These are phyloP conservation scores for Chlamydomonas eustigma DNA, from an alignment of 139 green algal genomes.

Conservation along the genomic window DNA sequence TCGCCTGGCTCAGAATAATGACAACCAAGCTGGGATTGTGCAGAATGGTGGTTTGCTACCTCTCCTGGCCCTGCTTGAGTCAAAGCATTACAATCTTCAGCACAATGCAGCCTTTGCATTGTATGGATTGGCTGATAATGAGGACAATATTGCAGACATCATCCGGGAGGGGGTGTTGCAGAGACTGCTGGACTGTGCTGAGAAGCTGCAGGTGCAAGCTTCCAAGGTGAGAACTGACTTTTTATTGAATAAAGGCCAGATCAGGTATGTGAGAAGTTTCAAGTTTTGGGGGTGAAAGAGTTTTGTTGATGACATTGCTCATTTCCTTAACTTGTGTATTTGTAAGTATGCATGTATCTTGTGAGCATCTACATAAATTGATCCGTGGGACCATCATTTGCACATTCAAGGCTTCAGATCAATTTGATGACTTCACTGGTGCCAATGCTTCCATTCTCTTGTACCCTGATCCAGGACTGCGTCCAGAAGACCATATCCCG, in stretches of 20 bases:
- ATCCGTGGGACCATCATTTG: too few species aligned
- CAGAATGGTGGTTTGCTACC: conserved; percentile 75
- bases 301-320: too few species aligned
- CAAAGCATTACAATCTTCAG: conserved; percentile 71
- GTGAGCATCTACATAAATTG: too few species aligned
- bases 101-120: conserved; percentile 56
- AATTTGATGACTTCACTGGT: too few species aligned
- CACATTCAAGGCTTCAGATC: too few species aligned
- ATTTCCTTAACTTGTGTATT: too few species aligned
- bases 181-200: conserved; percentile 44
- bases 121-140: conserved; percentile 95
- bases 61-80: conserved; percentile 90
- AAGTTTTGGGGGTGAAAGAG: too few species aligned
- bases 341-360: too few species aligned
- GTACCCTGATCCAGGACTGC: conserved; percentile 67
- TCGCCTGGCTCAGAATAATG: conserved; percentile 84
- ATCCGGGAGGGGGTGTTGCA: conserved; percentile 66
- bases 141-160: conserved; percentile 95
- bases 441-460: not conserved
- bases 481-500: conserved; percentile 94
- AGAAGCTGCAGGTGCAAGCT: conserved; percentile 65
- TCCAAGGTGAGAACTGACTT: conserved; percentile 10
- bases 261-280: too few species aligned
- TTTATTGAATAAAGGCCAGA: too few species aligned
- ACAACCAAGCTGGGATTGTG: conserved; percentile 90